Base-by-base conservation (phyloP, 768 basidiomycete genomes). In the Agaricus subrufescens region DNA sequence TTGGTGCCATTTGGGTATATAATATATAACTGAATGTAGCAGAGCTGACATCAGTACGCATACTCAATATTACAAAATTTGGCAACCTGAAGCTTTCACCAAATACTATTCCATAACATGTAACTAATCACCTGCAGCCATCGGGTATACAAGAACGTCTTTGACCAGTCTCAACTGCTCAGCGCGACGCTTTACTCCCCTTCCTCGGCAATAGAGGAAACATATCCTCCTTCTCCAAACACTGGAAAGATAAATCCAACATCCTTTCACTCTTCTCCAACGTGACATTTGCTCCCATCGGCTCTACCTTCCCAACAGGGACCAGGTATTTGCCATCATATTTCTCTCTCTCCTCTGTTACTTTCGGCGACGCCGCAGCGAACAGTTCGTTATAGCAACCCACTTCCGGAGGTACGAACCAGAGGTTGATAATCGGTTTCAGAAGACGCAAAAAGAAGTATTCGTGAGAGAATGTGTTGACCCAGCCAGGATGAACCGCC, bases 401-500 rank as follows among this genome's bases (percentile, higher is more conserved):
- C 6, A 69, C 64, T 45, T 69, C 62, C 2, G 73, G 65, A 3
- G 63, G 44, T 8, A 56, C 56, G 40, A 69, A 63, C 39, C 67
- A 62, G 14, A 67, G 45, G 15, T 63, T 54, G 51, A 64, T 60
- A 38, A 64, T 27, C 5, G 60, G 57, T 14, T 58, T 55, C 37
- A 61, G 47, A 3, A 72, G n/a, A n/a, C 59, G 52, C 4, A 55
- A 47, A 25, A 65, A 58, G 2, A 60, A 45, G 29, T 60, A 57
- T n/a, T 48, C 45, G 52, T 59, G 46, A 1, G 58, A 58, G 34
- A 59, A 62, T 10, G 79, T 76, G 45, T 69, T 63, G 8, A 78
- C 71, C 4, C 58, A 50, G 9, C 80, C 78, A 0, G 80, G 79
- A 60, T 78, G 69, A 2, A 77, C 34, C 9, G 73, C 57, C n/a